phyloP scores from a whole-genome alignment of 495 filamentous ascomycete species.

The Neurospora intermedia region DNA sequence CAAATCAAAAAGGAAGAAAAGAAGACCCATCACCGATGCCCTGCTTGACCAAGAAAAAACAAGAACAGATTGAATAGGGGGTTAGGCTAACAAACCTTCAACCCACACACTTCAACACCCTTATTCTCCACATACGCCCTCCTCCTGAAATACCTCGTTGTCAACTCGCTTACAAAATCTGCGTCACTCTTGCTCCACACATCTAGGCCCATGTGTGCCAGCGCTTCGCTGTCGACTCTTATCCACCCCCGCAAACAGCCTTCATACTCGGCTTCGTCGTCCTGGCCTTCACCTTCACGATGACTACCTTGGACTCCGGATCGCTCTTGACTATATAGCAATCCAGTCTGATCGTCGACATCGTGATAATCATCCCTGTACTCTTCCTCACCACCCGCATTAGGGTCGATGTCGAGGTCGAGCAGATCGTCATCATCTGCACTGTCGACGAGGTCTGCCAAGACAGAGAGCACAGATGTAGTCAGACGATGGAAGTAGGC shows the following conservation, averaged over 20 bases:
- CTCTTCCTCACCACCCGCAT: conserved; percentile 11
- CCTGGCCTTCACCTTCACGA: conserved; percentile 6
- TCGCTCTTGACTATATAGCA: conserved; percentile 6
- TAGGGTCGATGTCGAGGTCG: conserved; percentile 25
- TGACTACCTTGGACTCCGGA: not conserved
- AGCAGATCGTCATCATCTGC: conserved; percentile 41
- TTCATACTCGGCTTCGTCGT: conserved; percentile 19
- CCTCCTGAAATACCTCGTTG: conserved; percentile 60
- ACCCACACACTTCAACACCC: conserved; percentile 69
- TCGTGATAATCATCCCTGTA: conserved; percentile 2
- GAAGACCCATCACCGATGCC: not conserved
- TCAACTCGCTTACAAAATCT: conserved; percentile 57
- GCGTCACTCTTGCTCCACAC: conserved; percentile 73
- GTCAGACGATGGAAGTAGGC: conserved; percentile 90
- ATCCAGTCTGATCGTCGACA: conserved; percentile 18
- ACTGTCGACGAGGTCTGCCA: conserved; percentile 58
- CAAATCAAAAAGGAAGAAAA: not conserved
- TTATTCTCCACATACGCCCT: conserved; percentile 58
- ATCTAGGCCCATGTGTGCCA: conserved; percentile 75
- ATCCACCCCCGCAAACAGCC: conserved; percentile 31
- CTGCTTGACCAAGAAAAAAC: not conserved
- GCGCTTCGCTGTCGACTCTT: conserved; percentile 54
- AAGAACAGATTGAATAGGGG: not conserved
- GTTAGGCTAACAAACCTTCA: conserved; percentile 53
- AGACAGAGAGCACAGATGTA: conserved; percentile 51